Conservation (phyloP, 495 filamentous ascomycete genomes). For the Lophiostoma macrostomum region DNA sequence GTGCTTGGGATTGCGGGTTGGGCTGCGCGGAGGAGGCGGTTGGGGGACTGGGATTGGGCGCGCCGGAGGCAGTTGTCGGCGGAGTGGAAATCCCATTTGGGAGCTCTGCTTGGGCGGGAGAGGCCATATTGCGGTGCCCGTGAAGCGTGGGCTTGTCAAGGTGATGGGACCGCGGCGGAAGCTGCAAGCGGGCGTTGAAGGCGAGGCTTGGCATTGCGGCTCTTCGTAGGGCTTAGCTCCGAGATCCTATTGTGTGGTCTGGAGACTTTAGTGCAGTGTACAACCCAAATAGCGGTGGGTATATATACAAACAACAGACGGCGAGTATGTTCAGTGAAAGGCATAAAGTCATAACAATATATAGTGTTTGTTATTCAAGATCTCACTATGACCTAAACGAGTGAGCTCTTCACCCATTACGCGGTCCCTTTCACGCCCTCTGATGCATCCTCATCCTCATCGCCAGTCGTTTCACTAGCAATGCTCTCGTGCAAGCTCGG, state of each 20-base stretch:
- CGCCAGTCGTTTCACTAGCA: conserved; percentile 32
- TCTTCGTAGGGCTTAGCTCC: conserved; percentile 2
- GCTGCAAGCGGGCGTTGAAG: not conserved
- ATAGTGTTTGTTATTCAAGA: not conserved
- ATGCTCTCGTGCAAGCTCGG: conserved; percentile 35
- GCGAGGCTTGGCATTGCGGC: conserved; percentile 7
- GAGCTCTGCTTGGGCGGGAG: conserved; percentile 24
- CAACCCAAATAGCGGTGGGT: too few species aligned
- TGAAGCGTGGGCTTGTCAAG: not conserved
- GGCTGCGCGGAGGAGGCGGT: conserved; percentile 28
- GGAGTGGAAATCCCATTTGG: conserved; percentile 34
- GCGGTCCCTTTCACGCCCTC: not conserved
- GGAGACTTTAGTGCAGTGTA: too few species aligned
- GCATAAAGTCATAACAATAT: too few species aligned
- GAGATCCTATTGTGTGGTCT: too few species aligned
- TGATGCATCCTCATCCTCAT: conserved; percentile 22
- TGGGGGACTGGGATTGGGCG: conserved; percentile 25
- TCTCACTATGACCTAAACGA: not conserved
- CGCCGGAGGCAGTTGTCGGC: conserved; percentile 20
- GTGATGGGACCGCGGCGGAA: not conserved
- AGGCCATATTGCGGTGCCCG: conserved; percentile 26
- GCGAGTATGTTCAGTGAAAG: too few species aligned
- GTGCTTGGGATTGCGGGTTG: conserved; percentile 18
- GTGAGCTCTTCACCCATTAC: not conserved
- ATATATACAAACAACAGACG: too few species aligned